phyloP scores from a whole-genome alignment of 306 rosid genomes.

The Vigna unguiculata region DNA sequence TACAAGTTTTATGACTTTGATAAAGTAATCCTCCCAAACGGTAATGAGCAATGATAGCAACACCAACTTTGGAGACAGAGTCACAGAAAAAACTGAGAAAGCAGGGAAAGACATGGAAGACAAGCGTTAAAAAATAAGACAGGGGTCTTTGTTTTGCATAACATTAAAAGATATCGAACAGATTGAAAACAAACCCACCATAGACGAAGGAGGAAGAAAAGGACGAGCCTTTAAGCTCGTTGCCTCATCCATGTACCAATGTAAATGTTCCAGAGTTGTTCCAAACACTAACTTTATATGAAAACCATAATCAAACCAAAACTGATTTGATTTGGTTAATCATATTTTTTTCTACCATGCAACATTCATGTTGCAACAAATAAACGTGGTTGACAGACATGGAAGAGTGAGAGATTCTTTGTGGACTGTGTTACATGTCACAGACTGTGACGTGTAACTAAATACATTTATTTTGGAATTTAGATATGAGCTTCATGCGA shows the following conservation, averaged over 20 bases:
- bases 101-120: too few relatives aligned
- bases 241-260: constrained; percentile 51
- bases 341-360: constrained; percentile 1
- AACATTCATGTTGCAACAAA: constrained; percentile 27
- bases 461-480: neutral
- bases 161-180: constrained; percentile 45
- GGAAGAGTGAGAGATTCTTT: constrained; percentile 16
- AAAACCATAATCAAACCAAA: constrained; percentile 17
- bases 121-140: neutral
- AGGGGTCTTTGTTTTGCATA: constrained; percentile 29
- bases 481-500: constrained; percentile 7
- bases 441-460: constrained; percentile 5
- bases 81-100: neutral
- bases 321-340: constrained; percentile 25
- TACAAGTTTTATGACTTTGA: constrained; percentile 28
- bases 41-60: constrained; percentile 10
- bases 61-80: constrained; percentile 32
- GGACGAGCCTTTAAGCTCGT: constrained; percentile 66
- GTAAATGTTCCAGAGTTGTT: constrained; percentile 50
- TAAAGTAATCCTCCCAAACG: constrained; percentile 21
- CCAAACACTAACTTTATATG: constrained; percentile 42
- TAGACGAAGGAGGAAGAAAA: constrained; percentile 61
- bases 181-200: constrained; percentile 53
- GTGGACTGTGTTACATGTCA: neutral
- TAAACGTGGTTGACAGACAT: constrained; percentile 39